phyloP scores from a whole-genome alignment of 257 asterid genomes.

The Ballota nigra region DNA sequence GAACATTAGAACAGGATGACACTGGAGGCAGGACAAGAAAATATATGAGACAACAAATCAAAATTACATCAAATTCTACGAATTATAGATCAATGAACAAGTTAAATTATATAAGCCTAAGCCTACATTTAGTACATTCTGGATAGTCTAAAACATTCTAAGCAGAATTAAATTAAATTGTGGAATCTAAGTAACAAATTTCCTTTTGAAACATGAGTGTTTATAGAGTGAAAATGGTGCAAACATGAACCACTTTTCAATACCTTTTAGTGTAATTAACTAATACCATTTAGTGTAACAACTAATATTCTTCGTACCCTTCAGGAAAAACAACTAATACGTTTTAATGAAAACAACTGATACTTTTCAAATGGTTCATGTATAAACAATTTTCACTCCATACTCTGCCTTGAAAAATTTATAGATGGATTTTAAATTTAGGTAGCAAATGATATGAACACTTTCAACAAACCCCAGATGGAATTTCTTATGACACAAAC shows the following conservation, averaged over 20 bases:
- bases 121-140: not conserved
- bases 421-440: not conserved
- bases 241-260: too few species aligned
- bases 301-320: too few species aligned
- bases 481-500: not conserved
- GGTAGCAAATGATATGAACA: not conserved
- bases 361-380: too few species aligned
- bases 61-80: not conserved
- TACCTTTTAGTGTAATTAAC: too few species aligned
- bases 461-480: not conserved
- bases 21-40: conserved; percentile 43
- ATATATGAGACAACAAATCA: conserved; percentile 21
- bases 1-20: conserved; percentile 92
- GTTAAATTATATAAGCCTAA: not conserved
- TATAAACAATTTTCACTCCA: too few species aligned
- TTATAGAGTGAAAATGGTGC: too few species aligned
- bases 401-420: not conserved
- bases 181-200: not conserved
- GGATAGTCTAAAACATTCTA: not conserved
- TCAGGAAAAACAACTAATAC: too few species aligned
- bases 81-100: not conserved
- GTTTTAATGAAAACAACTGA: too few species aligned
- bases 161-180: too few species aligned
- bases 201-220: not conserved
- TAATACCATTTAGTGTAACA: too few species aligned